Evolutionary conservation across 2,329 filamentous ascomycete species (phyloP).

Genomic region (Claviceps africana): DNA sequence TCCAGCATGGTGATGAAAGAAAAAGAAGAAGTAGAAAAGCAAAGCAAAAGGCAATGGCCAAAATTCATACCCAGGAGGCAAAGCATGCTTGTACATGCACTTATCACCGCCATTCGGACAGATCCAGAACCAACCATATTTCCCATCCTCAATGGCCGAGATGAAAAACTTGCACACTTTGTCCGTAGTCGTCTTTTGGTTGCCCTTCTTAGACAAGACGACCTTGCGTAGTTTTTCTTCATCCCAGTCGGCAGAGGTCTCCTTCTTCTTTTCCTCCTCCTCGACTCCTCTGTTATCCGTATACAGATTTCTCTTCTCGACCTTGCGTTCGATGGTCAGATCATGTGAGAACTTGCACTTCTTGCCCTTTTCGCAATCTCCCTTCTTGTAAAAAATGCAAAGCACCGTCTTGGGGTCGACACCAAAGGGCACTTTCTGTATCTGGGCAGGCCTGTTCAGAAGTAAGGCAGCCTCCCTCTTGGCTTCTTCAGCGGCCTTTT

Average conservation of each 20-base stretch:
- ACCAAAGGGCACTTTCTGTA: conserved; percentile 96
- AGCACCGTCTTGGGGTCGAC: conserved; percentile 96
- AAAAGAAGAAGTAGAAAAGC: neutral
- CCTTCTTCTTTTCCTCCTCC: conserved; percentile 70
- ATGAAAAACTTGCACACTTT: conserved; percentile 99
- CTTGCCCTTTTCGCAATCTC: conserved; percentile 88
- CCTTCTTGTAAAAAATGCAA: conserved; percentile 95
- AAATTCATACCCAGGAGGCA: conserved; percentile 72
- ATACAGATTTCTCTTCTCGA: conserved; percentile 84
- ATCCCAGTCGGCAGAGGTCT: conserved; percentile 94
- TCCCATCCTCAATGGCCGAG: conserved; percentile 90
- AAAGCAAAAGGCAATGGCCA: neutral
- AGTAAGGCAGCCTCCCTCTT: conserved; percentile 67
- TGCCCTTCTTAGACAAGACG: conserved; percentile 91
- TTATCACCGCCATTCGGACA: conserved; percentile 95
- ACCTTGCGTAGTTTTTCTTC: conserved; percentile 89
- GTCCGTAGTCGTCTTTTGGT: conserved; percentile 86
- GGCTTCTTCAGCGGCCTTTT: conserved; percentile 76
- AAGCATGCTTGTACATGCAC: conserved; percentile 95
- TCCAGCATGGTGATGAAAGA: neutral
- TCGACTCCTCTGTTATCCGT: conserved; percentile 59
- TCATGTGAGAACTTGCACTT: conserved; percentile 99
- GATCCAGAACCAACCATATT: conserved; percentile 98
- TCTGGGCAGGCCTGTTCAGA: conserved; percentile 80
- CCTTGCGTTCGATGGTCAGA: conserved; percentile 74